Evolutionary conservation across 164 flowering plant species (phyloP).

Genomic region (Buxus sempervirens): DNA sequence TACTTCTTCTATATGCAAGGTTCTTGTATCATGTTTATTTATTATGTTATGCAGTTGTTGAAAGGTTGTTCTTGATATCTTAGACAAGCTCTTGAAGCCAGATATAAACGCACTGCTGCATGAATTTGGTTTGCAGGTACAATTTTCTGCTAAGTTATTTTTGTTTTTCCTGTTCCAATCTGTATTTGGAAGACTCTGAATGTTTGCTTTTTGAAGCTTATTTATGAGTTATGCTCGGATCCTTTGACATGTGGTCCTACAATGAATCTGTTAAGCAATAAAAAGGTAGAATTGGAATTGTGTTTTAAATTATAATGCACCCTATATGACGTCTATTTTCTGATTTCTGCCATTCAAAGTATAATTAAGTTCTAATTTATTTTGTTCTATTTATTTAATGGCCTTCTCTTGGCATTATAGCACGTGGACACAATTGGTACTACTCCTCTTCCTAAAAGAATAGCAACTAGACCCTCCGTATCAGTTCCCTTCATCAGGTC

Average conservation of each 20-base stretch:
- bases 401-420: slow-evolving; percentile 34
- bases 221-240: slow-evolving; percentile 84
- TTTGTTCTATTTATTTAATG: background rate
- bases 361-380: background rate
- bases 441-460: slow-evolving; percentile 91
- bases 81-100: slow-evolving; percentile 77
- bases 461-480: too few relatives aligned
- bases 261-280: slow-evolving; percentile 72
- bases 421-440: slow-evolving; percentile 75
- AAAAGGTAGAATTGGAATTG: slow-evolving; percentile 56
- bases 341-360: background rate
- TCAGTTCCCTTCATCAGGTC: too few relatives aligned
- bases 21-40: too few relatives aligned
- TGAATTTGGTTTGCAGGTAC: slow-evolving; percentile 94
- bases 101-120: slow-evolving; percentile 81
- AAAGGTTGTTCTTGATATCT: slow-evolving; percentile 87
- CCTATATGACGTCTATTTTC: background rate
- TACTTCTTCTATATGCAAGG: too few relatives aligned
- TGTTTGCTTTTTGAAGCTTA: slow-evolving; percentile 54
- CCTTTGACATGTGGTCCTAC: slow-evolving; percentile 78
- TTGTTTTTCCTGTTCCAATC: background rate
- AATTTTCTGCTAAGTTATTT: slow-evolving; percentile 4
- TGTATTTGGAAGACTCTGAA: slow-evolving; percentile 1
- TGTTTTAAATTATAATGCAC: background rate
- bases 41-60: slow-evolving; percentile 58